Percentiles rank a stretch among this genome's conserved stretches.
These are phyloP conservation scores for Diaporthe citri DNA, from an alignment of 2,329 filamentous ascomycete species.

Conservation along the genomic window DNA sequence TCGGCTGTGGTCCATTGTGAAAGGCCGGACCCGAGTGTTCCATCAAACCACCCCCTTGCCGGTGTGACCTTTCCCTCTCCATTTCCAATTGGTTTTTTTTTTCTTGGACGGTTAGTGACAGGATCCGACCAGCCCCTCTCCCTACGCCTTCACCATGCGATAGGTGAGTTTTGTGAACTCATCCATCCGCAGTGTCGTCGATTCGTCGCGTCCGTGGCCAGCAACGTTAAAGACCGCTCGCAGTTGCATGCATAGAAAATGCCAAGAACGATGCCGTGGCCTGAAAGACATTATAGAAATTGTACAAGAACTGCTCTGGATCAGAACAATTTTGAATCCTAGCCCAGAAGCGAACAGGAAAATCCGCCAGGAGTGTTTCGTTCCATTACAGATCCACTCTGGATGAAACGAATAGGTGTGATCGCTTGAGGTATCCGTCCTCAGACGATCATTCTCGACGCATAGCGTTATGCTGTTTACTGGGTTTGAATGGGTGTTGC, in stretches of 20 bases:
- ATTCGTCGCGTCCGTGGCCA: constrained; percentile 34
- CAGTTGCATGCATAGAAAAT: constrained; percentile 26
- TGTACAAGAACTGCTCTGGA: constrained; percentile 36
- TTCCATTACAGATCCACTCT: constrained; percentile 31
- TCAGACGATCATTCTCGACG: constrained; percentile 1
- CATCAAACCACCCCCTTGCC: neutral
- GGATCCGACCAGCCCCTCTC: neutral
- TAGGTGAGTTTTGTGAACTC: neutral
- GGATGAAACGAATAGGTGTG: constrained; percentile 28
- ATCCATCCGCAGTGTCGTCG: constrained; percentile 16
- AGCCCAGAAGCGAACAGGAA: constrained; percentile 29
- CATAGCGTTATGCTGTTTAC: constrained; percentile 22
- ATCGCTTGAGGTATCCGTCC: constrained; percentile 1
- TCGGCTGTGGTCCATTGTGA: neutral
- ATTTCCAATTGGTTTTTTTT: neutral
- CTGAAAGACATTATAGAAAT: constrained; percentile 34
- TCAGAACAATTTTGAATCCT: constrained; percentile 22
- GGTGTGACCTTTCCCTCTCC: neutral
- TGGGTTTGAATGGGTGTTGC: constrained; percentile 45
- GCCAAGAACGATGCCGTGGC: constrained; percentile 22
- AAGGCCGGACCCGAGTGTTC: neutral
- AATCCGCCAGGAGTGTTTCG: constrained; percentile 20
- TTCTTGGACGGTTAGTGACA: neutral
- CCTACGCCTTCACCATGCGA: neutral
- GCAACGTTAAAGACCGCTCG: constrained; percentile 11